phyloP scores from a whole-genome alignment of 805 yeast genomes.

The Yarrowia sp. region DNA sequence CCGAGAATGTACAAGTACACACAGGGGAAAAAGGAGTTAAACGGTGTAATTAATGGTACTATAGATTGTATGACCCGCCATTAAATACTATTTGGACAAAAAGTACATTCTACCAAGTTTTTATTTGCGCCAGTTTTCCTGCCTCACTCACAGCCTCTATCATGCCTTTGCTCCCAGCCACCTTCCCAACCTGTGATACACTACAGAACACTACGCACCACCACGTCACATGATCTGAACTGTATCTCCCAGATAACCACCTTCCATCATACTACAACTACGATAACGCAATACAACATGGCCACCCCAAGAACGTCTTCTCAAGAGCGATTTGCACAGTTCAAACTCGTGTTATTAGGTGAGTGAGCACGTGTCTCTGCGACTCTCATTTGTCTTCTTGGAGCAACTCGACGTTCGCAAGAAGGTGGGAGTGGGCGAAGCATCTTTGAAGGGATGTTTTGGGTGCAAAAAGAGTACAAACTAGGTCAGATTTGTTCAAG shows the following conservation, averaged over 20 bases:
- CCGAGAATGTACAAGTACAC: too few relatives aligned
- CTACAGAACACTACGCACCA: neutral
- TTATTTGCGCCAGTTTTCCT: neutral
- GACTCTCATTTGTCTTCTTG: neutral
- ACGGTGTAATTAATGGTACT: too few relatives aligned
- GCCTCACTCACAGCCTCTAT: neutral
- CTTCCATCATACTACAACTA: neutral
- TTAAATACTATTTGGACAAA: neutral
- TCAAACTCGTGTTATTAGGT: conserved; percentile 71
- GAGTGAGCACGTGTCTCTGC: conserved; percentile 25
- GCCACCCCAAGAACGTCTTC: conserved; percentile 35
- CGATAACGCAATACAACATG: conserved; percentile 20
- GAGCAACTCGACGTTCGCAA: neutral
- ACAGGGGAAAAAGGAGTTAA: too few relatives aligned
- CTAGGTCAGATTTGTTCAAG: neutral
- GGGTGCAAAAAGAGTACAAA: neutral
- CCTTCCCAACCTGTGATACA: neutral
- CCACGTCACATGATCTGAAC: conserved; percentile 24
- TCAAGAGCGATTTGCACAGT: conserved; percentile 45
- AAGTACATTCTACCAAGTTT: neutral
- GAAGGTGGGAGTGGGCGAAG: neutral
- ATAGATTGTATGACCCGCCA: neutral
- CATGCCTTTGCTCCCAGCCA: neutral
- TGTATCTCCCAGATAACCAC: conserved; percentile 23
- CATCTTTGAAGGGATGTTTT: neutral